Base-by-base conservation (phyloP, 805 yeast species). In the Metschnikowia cerradonensis region DNA sequence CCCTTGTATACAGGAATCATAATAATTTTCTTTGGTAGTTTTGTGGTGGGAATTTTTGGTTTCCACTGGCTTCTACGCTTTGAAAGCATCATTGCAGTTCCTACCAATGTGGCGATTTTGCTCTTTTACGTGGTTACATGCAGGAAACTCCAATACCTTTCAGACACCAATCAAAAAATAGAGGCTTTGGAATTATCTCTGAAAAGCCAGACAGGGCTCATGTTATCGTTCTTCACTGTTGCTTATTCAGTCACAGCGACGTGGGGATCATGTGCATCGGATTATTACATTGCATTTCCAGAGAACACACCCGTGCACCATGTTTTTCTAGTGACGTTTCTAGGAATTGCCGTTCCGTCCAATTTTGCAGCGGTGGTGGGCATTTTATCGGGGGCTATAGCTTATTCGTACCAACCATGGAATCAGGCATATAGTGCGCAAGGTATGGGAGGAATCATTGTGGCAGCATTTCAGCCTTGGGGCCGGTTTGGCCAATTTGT, bases 221-320 rank as follows among this genome's bases (percentile, higher is more conserved):
- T 71, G 68, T 54, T 68, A 20, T 63, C 72, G 5, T 70, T 67
- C 49, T 70, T 68, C 54, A 64, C 72, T 4, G 50, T 70, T 33
- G 70, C 71, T 0, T 70, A 67, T 50, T 66, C 72, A 5, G 67
- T 68, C 7, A 67, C 72, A 0, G 66, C 72, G 2, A 64, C 70
- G 3, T 68, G 72, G 73, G 72, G 72, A 4, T 54, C 64, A 6
- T 65, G 67, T 3, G 72, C 72, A 2, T 59, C 71, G 13, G 72
- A 68, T 51, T 68, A 68, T 51, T 68, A 68, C 52, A 61, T 66
- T 34, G 45, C 66, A 22, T 67, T 68, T 44, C 73, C 72, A 1
- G 67, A 65, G 35, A 54, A 53, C 19, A 67, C 72, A 2, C 58
- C 66, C 1, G 52, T 59, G 8, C 53, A 42, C 42, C 64, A 65